Evolutionary conservation across 352 stramenopile species (phyloP), one percentile per base, ranked within the genome.

Genomic region (Phytophthora boehmeriae): DNA sequence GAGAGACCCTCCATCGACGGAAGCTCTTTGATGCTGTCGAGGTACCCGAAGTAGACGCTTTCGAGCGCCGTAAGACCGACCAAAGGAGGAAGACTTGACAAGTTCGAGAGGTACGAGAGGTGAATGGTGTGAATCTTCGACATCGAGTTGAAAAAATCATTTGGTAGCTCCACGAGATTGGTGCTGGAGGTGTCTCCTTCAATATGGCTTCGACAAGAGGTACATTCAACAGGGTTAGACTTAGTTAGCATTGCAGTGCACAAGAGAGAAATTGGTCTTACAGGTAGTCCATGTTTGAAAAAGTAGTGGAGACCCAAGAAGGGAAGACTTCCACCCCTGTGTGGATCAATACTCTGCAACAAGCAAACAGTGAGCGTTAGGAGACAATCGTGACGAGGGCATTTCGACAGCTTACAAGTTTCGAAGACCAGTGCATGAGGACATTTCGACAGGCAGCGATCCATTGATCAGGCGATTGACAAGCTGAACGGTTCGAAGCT

Each of bases 221-320:
- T 13, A 59, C 44, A 10, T 39, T n/a, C n/a, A 42, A 19, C 17
- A 55, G 20, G 28, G 14, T 14, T 2, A 57, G 2, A 1, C 34
- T 17, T 8, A 35, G 14, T 14, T 2, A 57, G 2, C 2, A 42
- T 17, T 8, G 23, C 47, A 43, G 25, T 36, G 5, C 13, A 28
- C 19, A 9, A 4, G 28, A 60, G 2, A 44, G 16, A 30, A n/a
- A 11, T 11, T 20, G 27, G n/a, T 11, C 66, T 19, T 71, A 79
- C 71, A 79, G 49, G 19, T 76, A 79, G 43, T 79, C 67, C 8
- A 76, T 48, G 5, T 79, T 67, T 1, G 47, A 38, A 28, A 79
- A 76, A 0, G 59, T 54, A 2, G 47, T 17, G n/a, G 43, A 63
- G 17, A 56, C 49, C 66, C 66, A 79, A 0, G 52, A 14, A 11